A percentile compares a stretch with the other conserved stretches of the same genome.
Evolutionary conservation across 768 basidiomycete genomes (phyloP).

Genomic region (Boletellus emodensis): DNA sequence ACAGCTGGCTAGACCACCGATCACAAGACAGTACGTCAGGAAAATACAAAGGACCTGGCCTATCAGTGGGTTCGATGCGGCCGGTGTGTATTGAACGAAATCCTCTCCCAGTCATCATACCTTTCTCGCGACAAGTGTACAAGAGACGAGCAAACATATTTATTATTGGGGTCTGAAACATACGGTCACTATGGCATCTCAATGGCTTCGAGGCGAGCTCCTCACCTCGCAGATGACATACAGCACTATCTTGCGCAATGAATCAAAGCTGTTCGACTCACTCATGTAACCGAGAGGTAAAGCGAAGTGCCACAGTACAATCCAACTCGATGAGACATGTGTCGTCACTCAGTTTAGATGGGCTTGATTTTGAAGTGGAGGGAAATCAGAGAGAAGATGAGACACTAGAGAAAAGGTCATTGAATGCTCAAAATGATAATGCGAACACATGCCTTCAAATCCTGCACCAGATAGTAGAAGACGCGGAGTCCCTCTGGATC

Average conservation of each 20-base stretch:
- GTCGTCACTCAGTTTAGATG: conserved; percentile 46
- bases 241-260: conserved; percentile 27
- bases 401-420: conserved; percentile 54
- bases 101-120: conserved; percentile 2
- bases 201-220: neutral
- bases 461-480: conserved; percentile 98
- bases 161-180: conserved; percentile 11
- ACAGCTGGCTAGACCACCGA: too few species aligned
- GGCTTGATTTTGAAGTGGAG: conserved; percentile 99
- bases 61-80: neutral
- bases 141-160: conserved; percentile 5
- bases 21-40: too few species aligned
- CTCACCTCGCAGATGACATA: conserved; percentile 19
- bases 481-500: conserved; percentile 97
- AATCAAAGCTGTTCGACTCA: conserved; percentile 6
- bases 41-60: neutral
- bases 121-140: neutral
- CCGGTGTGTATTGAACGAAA: neutral
- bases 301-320: neutral
- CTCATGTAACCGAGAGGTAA: conserved; percentile 3
- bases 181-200: neutral
- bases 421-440: neutral
- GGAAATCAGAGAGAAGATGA: conserved; percentile 96
- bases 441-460: conserved; percentile 69
- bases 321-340: neutral